A percentile compares a stretch with the other conserved stretches of the same genome.
phyloP scores from a whole-genome alignment of 805 yeast genomes.

The Schizosaccharomyces octosporus region DNA sequence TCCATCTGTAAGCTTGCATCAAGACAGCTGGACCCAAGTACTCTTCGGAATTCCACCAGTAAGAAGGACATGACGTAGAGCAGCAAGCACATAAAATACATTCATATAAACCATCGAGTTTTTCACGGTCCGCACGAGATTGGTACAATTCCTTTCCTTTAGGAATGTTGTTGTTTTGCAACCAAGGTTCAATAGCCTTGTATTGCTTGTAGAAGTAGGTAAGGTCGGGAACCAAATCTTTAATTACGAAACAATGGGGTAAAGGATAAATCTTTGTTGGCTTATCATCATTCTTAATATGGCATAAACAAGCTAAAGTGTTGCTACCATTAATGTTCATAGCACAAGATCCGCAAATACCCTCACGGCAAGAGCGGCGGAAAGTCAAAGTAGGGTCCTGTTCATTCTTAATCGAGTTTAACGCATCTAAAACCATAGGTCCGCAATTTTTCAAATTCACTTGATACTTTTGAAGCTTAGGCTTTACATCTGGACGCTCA shows the following conservation, averaged over 20 bases:
- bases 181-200: constrained; percentile 89
- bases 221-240: constrained; percentile 92
- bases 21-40: constrained; percentile 95
- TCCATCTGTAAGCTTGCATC: constrained; percentile 98
- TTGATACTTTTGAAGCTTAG: constrained; percentile 57
- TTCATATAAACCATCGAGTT: constrained; percentile 89
- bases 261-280: constrained; percentile 78
- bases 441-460: constrained; percentile 81
- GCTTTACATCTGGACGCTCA: constrained; percentile 81
- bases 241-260: constrained; percentile 94
- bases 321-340: constrained; percentile 97
- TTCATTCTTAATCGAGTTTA: constrained; percentile 84
- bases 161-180: constrained; percentile 61
- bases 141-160: constrained; percentile 89
- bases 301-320: constrained; percentile 89
- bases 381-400: constrained; percentile 87
- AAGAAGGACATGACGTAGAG: constrained; percentile 94
- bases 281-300: constrained; percentile 63
- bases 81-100: constrained; percentile 97
- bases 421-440: constrained; percentile 92
- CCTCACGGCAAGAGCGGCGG: constrained; percentile 97
- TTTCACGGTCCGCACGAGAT: constrained; percentile 75
- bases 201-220: constrained; percentile 95
- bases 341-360: constrained; percentile 98
- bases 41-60: constrained; percentile 99